Evolutionary conservation across 2,329 filamentous ascomycete genomes (phyloP).

Genomic region (Aspergillus fijiensis): DNA sequence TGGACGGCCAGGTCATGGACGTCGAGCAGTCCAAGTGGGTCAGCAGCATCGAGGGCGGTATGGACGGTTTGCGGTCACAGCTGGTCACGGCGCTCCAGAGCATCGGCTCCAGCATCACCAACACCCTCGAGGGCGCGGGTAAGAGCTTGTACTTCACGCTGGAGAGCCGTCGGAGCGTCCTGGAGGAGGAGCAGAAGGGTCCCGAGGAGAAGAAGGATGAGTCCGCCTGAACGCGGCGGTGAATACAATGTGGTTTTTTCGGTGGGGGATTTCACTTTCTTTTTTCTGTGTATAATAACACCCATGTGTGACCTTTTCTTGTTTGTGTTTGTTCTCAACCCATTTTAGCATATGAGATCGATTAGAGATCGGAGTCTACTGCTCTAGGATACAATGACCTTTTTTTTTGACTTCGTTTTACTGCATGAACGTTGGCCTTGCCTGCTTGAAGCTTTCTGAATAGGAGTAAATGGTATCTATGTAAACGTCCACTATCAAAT

Average conservation of each 20-base stretch:
- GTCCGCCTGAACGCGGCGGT: constrained; percentile 22
- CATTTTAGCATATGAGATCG: constrained; percentile 18
- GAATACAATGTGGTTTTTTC: not conserved
- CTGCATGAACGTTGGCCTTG: not conserved
- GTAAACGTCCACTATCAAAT: no score
- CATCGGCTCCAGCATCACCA: constrained; percentile 74
- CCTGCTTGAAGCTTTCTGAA: no score
- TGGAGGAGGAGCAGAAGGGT: constrained; percentile 68
- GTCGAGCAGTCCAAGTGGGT: constrained; percentile 68
- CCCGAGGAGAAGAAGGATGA: constrained; percentile 36
- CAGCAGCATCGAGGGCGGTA: constrained; percentile 74
- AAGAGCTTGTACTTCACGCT: constrained; percentile 85
- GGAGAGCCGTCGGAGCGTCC: constrained; percentile 74
- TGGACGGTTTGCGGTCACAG: constrained; percentile 77
- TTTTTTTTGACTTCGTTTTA: not conserved
- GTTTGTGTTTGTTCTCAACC: constrained; percentile 4
- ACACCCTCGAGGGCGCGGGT: constrained; percentile 73
- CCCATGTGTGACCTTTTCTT: constrained; percentile 24
- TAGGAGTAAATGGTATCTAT: no score
- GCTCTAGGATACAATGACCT: not conserved
- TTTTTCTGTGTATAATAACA: constrained; percentile 39
- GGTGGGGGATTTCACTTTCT: not conserved
- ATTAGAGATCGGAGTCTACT: not conserved
- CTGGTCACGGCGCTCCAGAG: constrained; percentile 78
- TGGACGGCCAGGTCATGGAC: constrained; percentile 85